Evolutionary conservation across 169 alveolate species (phyloP).

Genomic region (Cryptosporidium ubiquitum): DNA sequence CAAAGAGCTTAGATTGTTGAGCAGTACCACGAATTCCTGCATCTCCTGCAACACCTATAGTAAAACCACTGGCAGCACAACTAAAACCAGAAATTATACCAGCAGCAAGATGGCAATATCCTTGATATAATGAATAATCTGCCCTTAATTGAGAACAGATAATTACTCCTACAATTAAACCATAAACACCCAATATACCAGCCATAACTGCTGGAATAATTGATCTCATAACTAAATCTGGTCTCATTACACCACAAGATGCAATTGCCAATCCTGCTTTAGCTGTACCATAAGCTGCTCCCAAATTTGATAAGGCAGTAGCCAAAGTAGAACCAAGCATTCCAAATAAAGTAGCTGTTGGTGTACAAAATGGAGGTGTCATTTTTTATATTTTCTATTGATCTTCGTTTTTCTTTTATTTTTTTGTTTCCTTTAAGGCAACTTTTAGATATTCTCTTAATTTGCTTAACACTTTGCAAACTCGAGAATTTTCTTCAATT

Average conservation of each 20-base stretch:
- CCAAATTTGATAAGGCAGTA: conserved; percentile 86
- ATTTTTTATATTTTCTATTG: not conserved
- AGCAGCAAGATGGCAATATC: conserved; percentile 87
- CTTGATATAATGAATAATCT: conserved; percentile 79
- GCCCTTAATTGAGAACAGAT: conserved; percentile 82
- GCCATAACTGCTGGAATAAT: conserved; percentile 92
- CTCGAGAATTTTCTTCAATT: not conserved
- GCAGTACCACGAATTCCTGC: conserved; percentile 90
- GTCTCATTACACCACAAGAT: conserved; percentile 90
- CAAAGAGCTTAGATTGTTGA: conserved; percentile 85
- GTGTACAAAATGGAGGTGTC: conserved; percentile 73
- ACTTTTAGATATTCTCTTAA: not conserved
- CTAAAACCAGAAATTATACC: conserved; percentile 90
- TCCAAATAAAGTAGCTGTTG: conserved; percentile 84
- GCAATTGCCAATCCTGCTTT: conserved; percentile 90
- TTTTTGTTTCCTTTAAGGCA: not conserved
- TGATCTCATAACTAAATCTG: conserved; percentile 88
- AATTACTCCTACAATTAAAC: conserved; percentile 89
- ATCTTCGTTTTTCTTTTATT: not conserved
- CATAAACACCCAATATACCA: conserved; percentile 92
- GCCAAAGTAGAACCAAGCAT: conserved; percentile 88
- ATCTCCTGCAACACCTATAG: conserved; percentile 91
- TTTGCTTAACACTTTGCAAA: not conserved
- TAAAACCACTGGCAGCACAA: conserved; percentile 89
- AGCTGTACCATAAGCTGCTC: conserved; percentile 93